Evolutionary conservation across 257 asterid genomes (phyloP), one percentile per base, ranked within the genome.

Genomic region (Solanum paucissectum): DNA sequence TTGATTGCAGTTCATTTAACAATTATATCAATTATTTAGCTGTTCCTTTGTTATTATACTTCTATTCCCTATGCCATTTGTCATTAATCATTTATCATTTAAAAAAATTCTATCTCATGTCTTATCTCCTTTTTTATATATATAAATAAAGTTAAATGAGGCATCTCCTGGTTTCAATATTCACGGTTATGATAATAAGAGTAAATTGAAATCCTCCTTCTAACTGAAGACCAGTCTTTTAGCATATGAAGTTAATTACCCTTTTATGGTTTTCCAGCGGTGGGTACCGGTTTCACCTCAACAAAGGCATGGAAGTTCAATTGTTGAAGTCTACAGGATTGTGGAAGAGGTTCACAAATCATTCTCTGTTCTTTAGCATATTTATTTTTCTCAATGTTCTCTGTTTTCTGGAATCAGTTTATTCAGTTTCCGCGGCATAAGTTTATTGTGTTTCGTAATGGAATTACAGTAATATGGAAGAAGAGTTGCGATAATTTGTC

Each of bases 271-370:
- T 89, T 91, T 88, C 68, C 95, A 97, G 99, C 91, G 89, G 42
- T 97, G 99, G 99, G 90, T 87, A 72, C 91, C 98, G 6, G 94
- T 97, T 83, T 95, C 99, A n/a, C 92, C 98, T 88, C 99, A 95
- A 89, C 99, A 92, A 91, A 95, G 95, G 92, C 98, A 97, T 87
- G 99, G 99, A 88, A 94, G 95, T 91, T 95, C 99, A 82, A 93
- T 97, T 21, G 98, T 97, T 89, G 99, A 97, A 94, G 99, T 97
- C 90, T 97, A 92, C 96, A 91, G 99, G 92, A 97, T 97, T 92
- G 98, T 97, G 87, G 99, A 97, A 88, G 99, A 97, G 99, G 99
- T 97, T 86, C 11, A 87, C 27, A 82, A 88, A 29, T 49, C 84
- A 36, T 73, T 27, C 72, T 86, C 75, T 83, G 34, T 83, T 84